phyloP scores from a whole-genome alignment of 345 rosid genomes.

The Cardamine chenopodiifolia region DNA sequence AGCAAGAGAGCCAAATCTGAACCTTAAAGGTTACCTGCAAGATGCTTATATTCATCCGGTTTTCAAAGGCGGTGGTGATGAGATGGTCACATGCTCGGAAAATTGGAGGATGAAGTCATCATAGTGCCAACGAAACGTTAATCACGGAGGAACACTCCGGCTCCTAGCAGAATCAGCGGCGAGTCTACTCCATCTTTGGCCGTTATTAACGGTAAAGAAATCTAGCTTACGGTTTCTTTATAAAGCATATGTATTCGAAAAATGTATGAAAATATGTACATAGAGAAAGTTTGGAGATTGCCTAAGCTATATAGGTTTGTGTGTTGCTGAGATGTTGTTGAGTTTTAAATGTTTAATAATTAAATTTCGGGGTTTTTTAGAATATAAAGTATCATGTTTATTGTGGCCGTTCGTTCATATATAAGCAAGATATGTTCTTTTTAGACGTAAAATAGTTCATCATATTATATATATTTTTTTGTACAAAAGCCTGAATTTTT shows the following conservation, averaged over 20 bases:
- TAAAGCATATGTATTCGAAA: neutral
- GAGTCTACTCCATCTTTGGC: slow-evolving; percentile 45
- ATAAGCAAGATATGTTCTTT: too few relatives aligned
- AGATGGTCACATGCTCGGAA: slow-evolving; percentile 30
- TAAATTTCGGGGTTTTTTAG: neutral
- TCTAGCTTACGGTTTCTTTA: neutral
- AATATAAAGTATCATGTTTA: too few relatives aligned
- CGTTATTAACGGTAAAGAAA: slow-evolving; percentile 30
- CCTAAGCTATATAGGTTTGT: neutral
- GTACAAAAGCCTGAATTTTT: too few relatives aligned
- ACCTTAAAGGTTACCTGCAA: slow-evolving; percentile 75
- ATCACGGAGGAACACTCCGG: slow-evolving; percentile 59
- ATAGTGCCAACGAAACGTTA: slow-evolving; percentile 78
- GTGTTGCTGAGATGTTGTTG: neutral
- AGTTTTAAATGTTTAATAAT: neutral
- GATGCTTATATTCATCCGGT: slow-evolving; percentile 77
- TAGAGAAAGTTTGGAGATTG: neutral
- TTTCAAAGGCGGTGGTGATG: slow-evolving; percentile 55
- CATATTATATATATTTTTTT: too few relatives aligned
- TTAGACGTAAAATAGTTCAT: too few relatives aligned
- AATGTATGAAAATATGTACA: slow-evolving; percentile 3
- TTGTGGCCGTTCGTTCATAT: too few relatives aligned
- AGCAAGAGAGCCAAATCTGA: slow-evolving; percentile 71
- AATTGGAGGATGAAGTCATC: slow-evolving; percentile 53
- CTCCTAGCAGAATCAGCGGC: slow-evolving; percentile 53